Evolutionary conservation across 495 filamentous ascomycete genomes (phyloP).

Genomic region (Terfezia claveryi): DNA sequence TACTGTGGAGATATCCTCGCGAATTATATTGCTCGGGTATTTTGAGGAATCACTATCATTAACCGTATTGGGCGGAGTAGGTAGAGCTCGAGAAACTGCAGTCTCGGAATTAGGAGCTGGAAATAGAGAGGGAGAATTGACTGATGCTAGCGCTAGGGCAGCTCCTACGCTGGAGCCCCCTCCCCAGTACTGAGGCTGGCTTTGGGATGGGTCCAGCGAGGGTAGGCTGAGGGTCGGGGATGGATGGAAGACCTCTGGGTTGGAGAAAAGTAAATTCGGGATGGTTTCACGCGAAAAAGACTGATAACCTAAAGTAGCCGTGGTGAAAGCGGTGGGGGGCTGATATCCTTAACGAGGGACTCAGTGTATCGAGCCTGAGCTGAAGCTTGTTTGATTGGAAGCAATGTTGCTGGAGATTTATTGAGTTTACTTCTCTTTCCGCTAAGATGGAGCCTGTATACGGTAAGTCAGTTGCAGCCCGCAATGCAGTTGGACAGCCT

Average conservation of each 20-base stretch:
- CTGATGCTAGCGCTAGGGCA: slow-evolving; percentile 13
- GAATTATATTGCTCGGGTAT: slow-evolving; percentile 6
- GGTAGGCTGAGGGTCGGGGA: slow-evolving; percentile 15
- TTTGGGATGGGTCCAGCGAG: slow-evolving; percentile 19
- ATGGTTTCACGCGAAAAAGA: slow-evolving; percentile 18
- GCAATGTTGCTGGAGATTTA: no score
- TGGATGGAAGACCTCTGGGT: slow-evolving; percentile 17
- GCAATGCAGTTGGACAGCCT: no score
- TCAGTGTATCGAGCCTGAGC: no score
- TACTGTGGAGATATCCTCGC: slow-evolving; percentile 16
- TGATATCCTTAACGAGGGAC: no score
- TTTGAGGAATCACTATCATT: slow-evolving; percentile 9
- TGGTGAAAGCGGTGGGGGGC: slow-evolving; percentile 9
- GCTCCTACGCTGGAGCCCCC: slow-evolving; percentile 12
- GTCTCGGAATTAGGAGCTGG: slow-evolving; percentile 6
- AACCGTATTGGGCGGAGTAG: slow-evolving; percentile 13
- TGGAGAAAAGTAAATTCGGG: slow-evolving; percentile 13
- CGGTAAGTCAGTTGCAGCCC: no score
- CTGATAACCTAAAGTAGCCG: slow-evolving; percentile 16
- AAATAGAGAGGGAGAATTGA: slow-evolving; percentile 9
- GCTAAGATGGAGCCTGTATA: no score
- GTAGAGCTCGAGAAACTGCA: slow-evolving; percentile 9
- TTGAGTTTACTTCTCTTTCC: no score
- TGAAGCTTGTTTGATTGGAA: no score
- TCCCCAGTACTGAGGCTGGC: slow-evolving; percentile 20